phyloP scores from a whole-genome alignment of 495 filamentous ascomycete species.

The Lepidopterella palustris region DNA sequence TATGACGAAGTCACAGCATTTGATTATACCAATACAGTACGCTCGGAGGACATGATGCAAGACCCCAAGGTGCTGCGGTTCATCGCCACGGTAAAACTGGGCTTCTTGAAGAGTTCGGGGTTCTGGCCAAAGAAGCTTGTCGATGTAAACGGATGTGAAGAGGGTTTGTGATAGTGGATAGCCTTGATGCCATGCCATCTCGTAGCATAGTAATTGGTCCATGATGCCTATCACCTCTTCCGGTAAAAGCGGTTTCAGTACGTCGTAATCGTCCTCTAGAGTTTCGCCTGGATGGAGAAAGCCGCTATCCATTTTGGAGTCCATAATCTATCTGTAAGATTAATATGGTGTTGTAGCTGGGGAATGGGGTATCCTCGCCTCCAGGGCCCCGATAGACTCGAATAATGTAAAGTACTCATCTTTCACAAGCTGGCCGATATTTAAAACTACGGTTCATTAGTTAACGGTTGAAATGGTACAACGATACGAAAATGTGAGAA shows the following conservation, averaged over 20 bases:
- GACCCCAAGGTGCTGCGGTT: constrained; percentile 1
- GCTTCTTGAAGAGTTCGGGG: constrained; percentile 63
- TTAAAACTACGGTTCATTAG: constrained; percentile 51
- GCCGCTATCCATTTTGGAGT: constrained; percentile 97
- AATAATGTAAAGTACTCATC: constrained; percentile 91
- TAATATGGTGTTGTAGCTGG: background rate
- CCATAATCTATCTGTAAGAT: constrained; percentile 80
- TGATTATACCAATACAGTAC: constrained; percentile 80
- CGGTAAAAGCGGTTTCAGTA: constrained; percentile 58
- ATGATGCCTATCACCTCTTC: constrained; percentile 87
- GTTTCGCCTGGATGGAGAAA: constrained; percentile 67
- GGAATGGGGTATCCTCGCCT: constrained; percentile 51
- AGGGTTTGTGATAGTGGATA: constrained; percentile 91
- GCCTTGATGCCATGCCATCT: constrained; percentile 97
- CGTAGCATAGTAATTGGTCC: constrained; percentile 83
- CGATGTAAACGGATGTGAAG: constrained; percentile 90
- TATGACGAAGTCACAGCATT: constrained; percentile 75
- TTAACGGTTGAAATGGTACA: too few relatives aligned
- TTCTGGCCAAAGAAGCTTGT: constrained; percentile 67
- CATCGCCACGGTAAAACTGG: constrained; percentile 44
- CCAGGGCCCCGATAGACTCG: constrained; percentile 87
- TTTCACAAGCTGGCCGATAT: constrained; percentile 78
- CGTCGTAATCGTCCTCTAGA: constrained; percentile 81
- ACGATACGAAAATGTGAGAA: background rate
- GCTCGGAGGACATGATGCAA: constrained; percentile 65